These are phyloP conservation scores for Trematosphaeria pertusa DNA, from an alignment of 2,329 filamentous ascomycete genomes.

Conservation along the genomic window DNA sequence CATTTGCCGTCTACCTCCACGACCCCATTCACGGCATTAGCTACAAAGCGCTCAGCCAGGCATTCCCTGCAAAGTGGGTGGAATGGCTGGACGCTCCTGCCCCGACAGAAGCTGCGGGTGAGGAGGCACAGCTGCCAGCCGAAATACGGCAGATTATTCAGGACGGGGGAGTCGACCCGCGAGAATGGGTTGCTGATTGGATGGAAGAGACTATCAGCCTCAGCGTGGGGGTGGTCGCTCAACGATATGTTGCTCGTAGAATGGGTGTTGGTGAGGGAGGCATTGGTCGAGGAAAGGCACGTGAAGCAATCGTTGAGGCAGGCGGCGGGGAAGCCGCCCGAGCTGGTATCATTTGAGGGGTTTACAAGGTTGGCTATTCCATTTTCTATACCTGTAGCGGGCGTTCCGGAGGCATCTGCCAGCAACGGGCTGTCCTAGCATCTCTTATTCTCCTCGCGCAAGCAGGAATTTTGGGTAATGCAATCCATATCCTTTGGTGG, in stretches of 20 bases:
- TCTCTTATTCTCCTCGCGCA: too few relatives aligned
- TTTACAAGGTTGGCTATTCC: not conserved
- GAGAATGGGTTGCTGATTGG: slow-evolving; percentile 98
- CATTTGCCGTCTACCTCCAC: slow-evolving; percentile 79
- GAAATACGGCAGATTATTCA: slow-evolving; percentile 87
- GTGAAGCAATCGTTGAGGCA: slow-evolving; percentile 62
- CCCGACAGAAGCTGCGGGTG: slow-evolving; percentile 40
- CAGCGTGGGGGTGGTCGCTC: slow-evolving; percentile 83
- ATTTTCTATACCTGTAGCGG: slow-evolving; percentile 5
- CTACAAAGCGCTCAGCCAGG: slow-evolving; percentile 83
- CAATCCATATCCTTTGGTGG: too few relatives aligned
- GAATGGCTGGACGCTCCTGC: slow-evolving; percentile 79
- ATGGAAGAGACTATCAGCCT: slow-evolving; percentile 85
- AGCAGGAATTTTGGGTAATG: too few relatives aligned
- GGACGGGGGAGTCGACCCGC: slow-evolving; percentile 79
- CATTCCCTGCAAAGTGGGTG: slow-evolving; percentile 84
- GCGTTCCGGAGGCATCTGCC: slow-evolving; percentile 14
- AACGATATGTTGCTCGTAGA: slow-evolving; percentile 89
- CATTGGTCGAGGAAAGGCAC: slow-evolving; percentile 63
- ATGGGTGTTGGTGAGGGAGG: slow-evolving; percentile 95
- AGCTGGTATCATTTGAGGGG: slow-evolving; percentile 51
- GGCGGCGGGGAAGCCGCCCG: slow-evolving; percentile 68
- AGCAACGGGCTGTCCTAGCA: too few relatives aligned
- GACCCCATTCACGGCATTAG: slow-evolving; percentile 92
- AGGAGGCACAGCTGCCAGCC: slow-evolving; percentile 70